phyloP scores from a whole-genome alignment of 768 basidiomycete species.

The Tremella mesenterica region DNA sequence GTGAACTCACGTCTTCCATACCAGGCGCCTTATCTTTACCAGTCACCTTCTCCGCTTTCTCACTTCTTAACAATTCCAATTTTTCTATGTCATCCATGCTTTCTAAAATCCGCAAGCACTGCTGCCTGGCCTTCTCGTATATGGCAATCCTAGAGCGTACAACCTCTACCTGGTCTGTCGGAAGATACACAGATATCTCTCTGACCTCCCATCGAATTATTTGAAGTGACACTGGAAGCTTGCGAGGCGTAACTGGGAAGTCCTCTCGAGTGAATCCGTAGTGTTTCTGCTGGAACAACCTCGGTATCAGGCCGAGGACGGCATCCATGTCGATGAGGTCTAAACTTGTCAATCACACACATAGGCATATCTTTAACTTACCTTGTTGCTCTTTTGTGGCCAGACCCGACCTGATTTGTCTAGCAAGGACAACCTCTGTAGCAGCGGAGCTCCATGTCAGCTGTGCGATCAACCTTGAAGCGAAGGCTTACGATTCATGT shows the following conservation, averaged over 20 bases:
- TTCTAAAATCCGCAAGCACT: constrained; percentile 21
- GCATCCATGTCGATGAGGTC: constrained; percentile 14
- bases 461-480: background rate
- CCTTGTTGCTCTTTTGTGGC: constrained; percentile 12
- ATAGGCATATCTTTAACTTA: background rate
- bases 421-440: constrained; percentile 17
- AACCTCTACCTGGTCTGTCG: constrained; percentile 9
- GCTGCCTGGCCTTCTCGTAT: constrained; percentile 14
- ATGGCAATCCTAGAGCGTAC: constrained; percentile 9
- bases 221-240: constrained; percentile 28
- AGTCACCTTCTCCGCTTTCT: constrained; percentile 12
- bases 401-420: constrained; percentile 18
- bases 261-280: constrained; percentile 28
- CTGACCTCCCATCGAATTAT: constrained; percentile 32
- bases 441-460: constrained; percentile 10
- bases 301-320: constrained; percentile 16
- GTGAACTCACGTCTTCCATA: constrained; percentile 2
- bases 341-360: constrained; percentile 8
- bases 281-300: constrained; percentile 20
- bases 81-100: constrained; percentile 29
- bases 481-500: constrained; percentile 31
- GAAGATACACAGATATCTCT: constrained; percentile 15
- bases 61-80: constrained; percentile 29
- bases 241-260: constrained; percentile 17
- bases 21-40: constrained; percentile 1